Evolutionary conservation across 2,329 filamentous ascomycete species (phyloP).

Genomic region (Cercospora sojina): DNA sequence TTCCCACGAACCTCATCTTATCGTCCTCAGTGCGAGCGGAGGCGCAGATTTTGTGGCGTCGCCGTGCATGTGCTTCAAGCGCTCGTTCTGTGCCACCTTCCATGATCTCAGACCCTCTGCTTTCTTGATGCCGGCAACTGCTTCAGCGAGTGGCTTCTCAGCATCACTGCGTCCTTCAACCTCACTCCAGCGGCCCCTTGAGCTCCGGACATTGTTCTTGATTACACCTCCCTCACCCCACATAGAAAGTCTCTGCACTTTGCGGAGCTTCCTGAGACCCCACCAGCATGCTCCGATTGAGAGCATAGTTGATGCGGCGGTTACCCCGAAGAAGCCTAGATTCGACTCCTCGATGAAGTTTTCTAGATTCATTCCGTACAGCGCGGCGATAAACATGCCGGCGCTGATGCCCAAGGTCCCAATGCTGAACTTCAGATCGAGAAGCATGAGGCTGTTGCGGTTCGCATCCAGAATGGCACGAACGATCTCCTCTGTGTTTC

Average conservation of each 20-base stretch:
- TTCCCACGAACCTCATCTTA: not conserved
- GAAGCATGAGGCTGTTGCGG: constrained; percentile 94
- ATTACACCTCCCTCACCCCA: constrained; percentile 58
- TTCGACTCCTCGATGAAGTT: constrained; percentile 96
- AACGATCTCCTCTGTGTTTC: constrained; percentile 97
- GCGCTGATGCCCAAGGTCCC: constrained; percentile 91
- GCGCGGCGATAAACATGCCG: constrained; percentile 91
- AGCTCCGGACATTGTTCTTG: constrained; percentile 28
- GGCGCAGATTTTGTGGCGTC: not conserved
- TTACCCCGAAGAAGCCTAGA: constrained; percentile 78
- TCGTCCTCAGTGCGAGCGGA: constrained; percentile 6
- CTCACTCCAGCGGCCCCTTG: constrained; percentile 33
- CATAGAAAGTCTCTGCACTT: constrained; percentile 87
- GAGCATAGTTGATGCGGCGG: constrained; percentile 66
- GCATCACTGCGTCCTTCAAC: constrained; percentile 23
- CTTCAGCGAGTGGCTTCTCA: constrained; percentile 28
- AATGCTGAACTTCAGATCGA: constrained; percentile 95
- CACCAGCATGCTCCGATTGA: constrained; percentile 78
- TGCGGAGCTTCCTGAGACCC: constrained; percentile 77
- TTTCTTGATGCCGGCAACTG: constrained; percentile 32
- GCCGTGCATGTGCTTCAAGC: constrained; percentile 15
- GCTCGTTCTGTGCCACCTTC: constrained; percentile 31
- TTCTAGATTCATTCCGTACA: constrained; percentile 99
- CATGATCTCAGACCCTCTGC: constrained; percentile 32
- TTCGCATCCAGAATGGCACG: constrained; percentile 97